Base-by-base conservation (phyloP, 805 yeast genomes). In the Myxozyma sirexii region DNA sequence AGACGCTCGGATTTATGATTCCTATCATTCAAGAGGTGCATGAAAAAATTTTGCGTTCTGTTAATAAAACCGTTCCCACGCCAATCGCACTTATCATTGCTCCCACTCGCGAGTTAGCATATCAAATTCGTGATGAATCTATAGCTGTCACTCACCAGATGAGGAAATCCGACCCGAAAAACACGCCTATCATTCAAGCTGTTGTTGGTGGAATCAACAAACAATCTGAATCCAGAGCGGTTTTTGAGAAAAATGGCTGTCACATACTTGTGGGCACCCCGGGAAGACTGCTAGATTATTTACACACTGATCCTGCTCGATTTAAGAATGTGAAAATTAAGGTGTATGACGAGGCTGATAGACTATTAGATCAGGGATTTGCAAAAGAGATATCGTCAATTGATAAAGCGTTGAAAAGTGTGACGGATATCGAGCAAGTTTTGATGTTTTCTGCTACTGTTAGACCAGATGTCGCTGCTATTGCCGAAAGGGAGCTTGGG, bases 231-330 rank as follows among this genome's bases (percentile, higher is more conserved):
- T 15, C 15, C 10, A 23, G 39, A 10, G n/a, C 27, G 6, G 57
- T 51, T 2, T 61, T 58, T 44, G 39, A 21, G 3, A 17, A 98
- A 70, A 91, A 91, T 72, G 99, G 99, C 64, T 96, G 90, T 35
- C 94, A 96, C 72, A 84, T 94, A 31, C 79, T 94, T 17, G 96
- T 94, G 44, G 98, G 96, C 13, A 94, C 99, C 0, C 99, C 99
- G 1, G 99, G 99, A 62, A 82, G 99, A 69, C 77, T 96, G 43
- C 87, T 89, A 13, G 98, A 94, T 72, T 98, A 96, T 77, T 19
- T 61, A 6, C 23, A 17, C 2, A 26, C 21, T 19, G 42, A 58
- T 23, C 56, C 57, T 7, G 23, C 15, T 3, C 17, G 19, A 17
- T 85, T 90, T 72, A 71, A 73, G 41, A 73, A 77, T 54, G 77